phyloP scores from a whole-genome alignment of 2,329 filamentous ascomycete genomes.

The Aspergillus sp. region DNA sequence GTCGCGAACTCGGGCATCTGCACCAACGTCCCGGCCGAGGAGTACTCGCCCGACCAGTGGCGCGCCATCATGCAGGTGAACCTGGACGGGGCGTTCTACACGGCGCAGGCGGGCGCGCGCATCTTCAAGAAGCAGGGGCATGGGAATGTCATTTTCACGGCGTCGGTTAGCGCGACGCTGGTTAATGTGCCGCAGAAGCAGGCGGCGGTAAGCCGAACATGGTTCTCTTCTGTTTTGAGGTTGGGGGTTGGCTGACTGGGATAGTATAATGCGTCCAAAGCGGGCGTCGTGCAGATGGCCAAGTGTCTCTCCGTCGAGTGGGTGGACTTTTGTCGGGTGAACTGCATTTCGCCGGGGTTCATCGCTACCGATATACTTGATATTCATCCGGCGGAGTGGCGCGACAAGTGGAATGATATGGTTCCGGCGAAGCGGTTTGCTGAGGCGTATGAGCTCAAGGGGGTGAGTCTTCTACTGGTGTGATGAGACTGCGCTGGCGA shows the following conservation, averaged over 20 bases:
- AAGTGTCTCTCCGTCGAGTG: conserved; percentile 41
- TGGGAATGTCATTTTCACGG: conserved; percentile 41
- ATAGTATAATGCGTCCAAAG: conserved; percentile 40
- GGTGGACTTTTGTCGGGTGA: conserved; percentile 41
- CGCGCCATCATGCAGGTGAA: conserved; percentile 42
- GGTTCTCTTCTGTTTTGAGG: neutral
- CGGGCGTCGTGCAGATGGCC: conserved; percentile 36
- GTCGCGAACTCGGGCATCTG: conserved; percentile 45
- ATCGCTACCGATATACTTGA: conserved; percentile 41
- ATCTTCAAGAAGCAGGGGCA: conserved; percentile 36
- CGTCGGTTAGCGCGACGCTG: conserved; percentile 36
- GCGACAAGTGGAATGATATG: conserved; percentile 38
- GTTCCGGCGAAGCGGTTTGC: conserved; percentile 40
- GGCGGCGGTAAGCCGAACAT: conserved; percentile 26
- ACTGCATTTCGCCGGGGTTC: conserved; percentile 42
- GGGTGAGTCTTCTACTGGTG: conserved; percentile 18
- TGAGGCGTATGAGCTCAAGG: conserved; percentile 40
- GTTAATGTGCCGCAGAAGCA: conserved; percentile 43
- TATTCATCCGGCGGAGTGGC: conserved; percentile 30
- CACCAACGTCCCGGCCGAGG: conserved; percentile 32
- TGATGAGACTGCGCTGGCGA: neutral
- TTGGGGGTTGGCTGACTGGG: neutral
- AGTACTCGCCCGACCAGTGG: conserved; percentile 41
- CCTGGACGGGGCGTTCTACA: conserved; percentile 39
- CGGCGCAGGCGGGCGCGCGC: conserved; percentile 37